phyloP scores from a whole-genome alignment of 345 rosid genomes.

The Gossypium sturtianum region DNA sequence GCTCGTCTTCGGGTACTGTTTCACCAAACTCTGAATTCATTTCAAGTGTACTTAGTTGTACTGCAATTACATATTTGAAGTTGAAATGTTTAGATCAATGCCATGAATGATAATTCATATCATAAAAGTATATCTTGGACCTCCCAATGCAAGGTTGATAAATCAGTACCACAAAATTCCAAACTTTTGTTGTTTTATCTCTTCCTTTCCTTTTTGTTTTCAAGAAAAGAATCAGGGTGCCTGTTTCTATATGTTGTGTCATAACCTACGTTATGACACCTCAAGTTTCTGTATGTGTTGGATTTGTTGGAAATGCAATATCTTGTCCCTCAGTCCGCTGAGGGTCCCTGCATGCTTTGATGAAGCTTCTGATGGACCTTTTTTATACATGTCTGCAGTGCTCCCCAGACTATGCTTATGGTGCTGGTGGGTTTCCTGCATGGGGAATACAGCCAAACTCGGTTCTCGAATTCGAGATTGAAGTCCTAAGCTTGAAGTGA shows the following conservation, averaged over 20 bases:
- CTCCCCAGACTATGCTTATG: conserved; percentile 92
- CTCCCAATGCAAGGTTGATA: background rate
- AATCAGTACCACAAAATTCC: background rate
- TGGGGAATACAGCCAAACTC: conserved; percentile 95
- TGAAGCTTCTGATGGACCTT: background rate
- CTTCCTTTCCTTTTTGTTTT: background rate
- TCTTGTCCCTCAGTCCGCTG: background rate
- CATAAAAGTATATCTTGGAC: background rate
- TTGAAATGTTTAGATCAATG: background rate
- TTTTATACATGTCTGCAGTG: conserved; percentile 47
- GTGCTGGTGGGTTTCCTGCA: conserved; percentile 65
- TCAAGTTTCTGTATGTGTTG: background rate
- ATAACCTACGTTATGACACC: background rate
- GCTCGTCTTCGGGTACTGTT: conserved; percentile 83
- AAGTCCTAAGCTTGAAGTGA: conserved; percentile 62
- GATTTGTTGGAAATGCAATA: background rate
- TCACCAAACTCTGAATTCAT: background rate
- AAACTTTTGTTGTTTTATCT: background rate
- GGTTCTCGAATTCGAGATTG: conserved; percentile 77
- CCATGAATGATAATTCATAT: background rate
- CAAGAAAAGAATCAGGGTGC: background rate
- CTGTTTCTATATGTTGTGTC: background rate
- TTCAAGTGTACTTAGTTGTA: background rate
- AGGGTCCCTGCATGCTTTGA: background rate
- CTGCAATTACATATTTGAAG: background rate